These are phyloP conservation scores for Nemophila menziesii DNA, from an alignment of 257 asterid species.

Conservation along the genomic window DNA sequence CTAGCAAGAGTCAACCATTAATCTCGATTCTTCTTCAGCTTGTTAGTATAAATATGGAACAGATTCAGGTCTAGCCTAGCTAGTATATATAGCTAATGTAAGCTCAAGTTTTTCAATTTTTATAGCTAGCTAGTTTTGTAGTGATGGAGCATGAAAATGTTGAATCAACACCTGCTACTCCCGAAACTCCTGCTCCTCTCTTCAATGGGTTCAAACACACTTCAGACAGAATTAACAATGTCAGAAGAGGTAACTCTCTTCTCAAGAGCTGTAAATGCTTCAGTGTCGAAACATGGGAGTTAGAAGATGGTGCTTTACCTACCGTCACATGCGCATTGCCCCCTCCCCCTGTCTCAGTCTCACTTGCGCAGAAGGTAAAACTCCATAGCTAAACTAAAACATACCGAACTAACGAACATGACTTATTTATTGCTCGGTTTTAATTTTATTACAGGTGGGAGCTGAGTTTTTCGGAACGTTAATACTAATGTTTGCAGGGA, in stretches of 20 bases:
- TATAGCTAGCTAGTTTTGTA: too few relatives aligned
- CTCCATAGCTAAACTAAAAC: background rate
- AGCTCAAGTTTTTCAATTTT: too few relatives aligned
- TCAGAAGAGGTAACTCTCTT: slow-evolving; percentile 29
- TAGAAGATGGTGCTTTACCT: slow-evolving; percentile 60
- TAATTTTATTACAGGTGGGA: slow-evolving; percentile 45
- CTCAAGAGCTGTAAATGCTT: slow-evolving; percentile 53
- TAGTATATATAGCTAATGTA: too few relatives aligned
- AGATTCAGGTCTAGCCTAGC: too few relatives aligned
- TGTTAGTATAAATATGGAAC: slow-evolving; percentile 14
- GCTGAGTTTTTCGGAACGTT: slow-evolving; percentile 85
- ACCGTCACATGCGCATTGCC: slow-evolving; percentile 51
- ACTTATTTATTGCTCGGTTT: too few relatives aligned
- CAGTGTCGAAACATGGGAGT: slow-evolving; percentile 40
- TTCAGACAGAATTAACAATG: slow-evolving; percentile 16
- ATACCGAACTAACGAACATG: background rate
- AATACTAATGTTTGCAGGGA: slow-evolving; percentile 55
- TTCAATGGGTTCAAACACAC: slow-evolving; percentile 33
- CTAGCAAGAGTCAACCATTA: slow-evolving; percentile 38
- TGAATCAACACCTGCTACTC: slow-evolving; percentile 50
- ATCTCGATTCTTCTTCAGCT: too few relatives aligned
- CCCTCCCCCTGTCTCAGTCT: slow-evolving; percentile 58
- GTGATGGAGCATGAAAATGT: slow-evolving; percentile 29
- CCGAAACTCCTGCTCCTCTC: slow-evolving; percentile 65
- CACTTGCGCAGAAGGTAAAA: slow-evolving; percentile 62